These are phyloP conservation scores for Conticribra guillardii DNA, from an alignment of 108 stramenopile species.

Conservation along the genomic window DNA sequence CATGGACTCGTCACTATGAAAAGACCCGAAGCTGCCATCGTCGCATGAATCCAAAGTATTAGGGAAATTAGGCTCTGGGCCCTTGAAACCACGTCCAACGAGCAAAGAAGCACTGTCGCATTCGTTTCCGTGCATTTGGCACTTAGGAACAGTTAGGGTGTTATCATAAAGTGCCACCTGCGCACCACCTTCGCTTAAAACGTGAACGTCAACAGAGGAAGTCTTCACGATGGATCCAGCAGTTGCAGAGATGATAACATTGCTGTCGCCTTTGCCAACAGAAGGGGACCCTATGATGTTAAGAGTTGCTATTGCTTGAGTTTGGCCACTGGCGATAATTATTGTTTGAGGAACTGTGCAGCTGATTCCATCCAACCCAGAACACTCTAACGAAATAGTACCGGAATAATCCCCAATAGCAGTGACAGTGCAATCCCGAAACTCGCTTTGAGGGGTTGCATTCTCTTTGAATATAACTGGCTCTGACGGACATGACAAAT, in stretches of 20 bases:
- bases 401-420: neutral
- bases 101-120: neutral
- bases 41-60: constrained; percentile 8
- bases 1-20: constrained; percentile 21
- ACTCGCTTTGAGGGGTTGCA: neutral
- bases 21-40: constrained; percentile 12
- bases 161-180: neutral
- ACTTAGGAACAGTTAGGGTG: neutral
- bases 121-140: neutral
- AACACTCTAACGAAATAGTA: neutral
- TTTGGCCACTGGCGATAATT: neutral
- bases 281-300: neutral
- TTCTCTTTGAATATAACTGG: neutral
- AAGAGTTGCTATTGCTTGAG: neutral
- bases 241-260: neutral
- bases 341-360: neutral
- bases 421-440: neutral
- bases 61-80: constrained; percentile 2
- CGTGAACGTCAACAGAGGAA: neutral
- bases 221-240: neutral
- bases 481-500: neutral
- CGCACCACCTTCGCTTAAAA: neutral
- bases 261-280: neutral
- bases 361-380: neutral
- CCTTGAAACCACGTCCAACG: neutral